Conservation (phyloP, 2,329 filamentous ascomycete genomes). For the Pseudocercospora fijiensis region DNA sequence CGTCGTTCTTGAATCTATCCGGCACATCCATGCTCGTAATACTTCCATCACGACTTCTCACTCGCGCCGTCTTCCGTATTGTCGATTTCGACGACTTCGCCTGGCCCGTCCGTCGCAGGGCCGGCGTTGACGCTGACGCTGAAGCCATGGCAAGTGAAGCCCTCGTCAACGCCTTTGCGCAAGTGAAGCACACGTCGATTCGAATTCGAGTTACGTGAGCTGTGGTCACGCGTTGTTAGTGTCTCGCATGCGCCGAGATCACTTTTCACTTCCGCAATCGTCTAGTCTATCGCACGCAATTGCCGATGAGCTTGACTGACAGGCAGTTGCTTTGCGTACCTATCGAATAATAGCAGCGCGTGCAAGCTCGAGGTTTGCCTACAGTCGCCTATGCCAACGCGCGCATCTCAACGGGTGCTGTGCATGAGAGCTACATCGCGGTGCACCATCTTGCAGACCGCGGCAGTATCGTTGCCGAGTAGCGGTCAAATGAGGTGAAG, state of each 20-base stretch:
- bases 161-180: neutral
- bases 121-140: constrained; percentile 10
- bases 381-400: constrained; percentile 3
- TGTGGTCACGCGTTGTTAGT: constrained; percentile 15
- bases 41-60: constrained; percentile 9
- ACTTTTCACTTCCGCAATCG: constrained; percentile 3
- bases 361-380: constrained; percentile 4
- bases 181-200: neutral
- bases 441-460: constrained; percentile 1
- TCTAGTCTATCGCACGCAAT: neutral
- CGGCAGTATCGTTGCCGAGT: neutral
- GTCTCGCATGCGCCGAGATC: constrained; percentile 18
- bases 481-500: neutral
- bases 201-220: neutral
- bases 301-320: neutral
- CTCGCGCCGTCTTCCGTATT: neutral
- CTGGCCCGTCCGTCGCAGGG: neutral
- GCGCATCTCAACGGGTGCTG: constrained; percentile 3
- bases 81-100: neutral
- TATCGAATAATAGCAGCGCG: neutral
- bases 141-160: constrained; percentile 12
- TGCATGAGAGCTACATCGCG: constrained; percentile 7
- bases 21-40: constrained; percentile 22
- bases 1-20: constrained; percentile 22
- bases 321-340: neutral